Evolutionary conservation across 1,139 yeast genomes (phyloP), one percentile per base, ranked within the genome.

Genomic region (Blastobotrys serpentis): DNA sequence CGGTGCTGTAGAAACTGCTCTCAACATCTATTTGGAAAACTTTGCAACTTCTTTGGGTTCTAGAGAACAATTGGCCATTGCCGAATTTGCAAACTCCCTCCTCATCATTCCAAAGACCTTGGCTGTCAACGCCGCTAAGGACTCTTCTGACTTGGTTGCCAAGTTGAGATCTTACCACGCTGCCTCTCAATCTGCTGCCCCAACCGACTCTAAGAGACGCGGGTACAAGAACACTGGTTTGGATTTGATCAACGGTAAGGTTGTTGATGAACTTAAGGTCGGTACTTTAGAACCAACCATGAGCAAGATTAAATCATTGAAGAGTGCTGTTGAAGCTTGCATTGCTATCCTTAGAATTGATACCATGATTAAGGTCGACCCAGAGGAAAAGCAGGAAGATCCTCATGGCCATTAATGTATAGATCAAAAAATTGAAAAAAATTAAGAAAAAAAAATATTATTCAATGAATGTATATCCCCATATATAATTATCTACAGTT

Each of bases 41-140:
- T 92, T 94, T 69, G 98, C 98, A 41, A 92, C 98, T 7, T 89
- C 98, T 1, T 92, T 90, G 51, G 98, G 98, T 2, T 88, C 97
- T 18, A 82, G 99, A 65, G 99, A 94, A 70, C 99, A 94, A 69
- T 78, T 92, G 62, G 98, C 98, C 7, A 92, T 94, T 70, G 96
- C 97, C 1, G 98, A 92, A 70, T 94, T 94, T 75, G 97, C 98
- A 33, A 78, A 80, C 57, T 90, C 97, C 0, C 74, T 94, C 60
- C 77, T 94, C 53, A 78, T 90, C 26, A 92, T 94, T 60, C 99
- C 99, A 68, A 92, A 92, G 78, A 94, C 98, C 3, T 74, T 94
- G 60, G 97, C 98, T 4, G 90, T 87, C 44, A 94, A 94, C 66
- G 98, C 98, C 7, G 99, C 98, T 36, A 92, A 92, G 71, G 98